Conservation (phyloP, 768 basidiomycete genomes). For the Boletus tomentosulus region DNA sequence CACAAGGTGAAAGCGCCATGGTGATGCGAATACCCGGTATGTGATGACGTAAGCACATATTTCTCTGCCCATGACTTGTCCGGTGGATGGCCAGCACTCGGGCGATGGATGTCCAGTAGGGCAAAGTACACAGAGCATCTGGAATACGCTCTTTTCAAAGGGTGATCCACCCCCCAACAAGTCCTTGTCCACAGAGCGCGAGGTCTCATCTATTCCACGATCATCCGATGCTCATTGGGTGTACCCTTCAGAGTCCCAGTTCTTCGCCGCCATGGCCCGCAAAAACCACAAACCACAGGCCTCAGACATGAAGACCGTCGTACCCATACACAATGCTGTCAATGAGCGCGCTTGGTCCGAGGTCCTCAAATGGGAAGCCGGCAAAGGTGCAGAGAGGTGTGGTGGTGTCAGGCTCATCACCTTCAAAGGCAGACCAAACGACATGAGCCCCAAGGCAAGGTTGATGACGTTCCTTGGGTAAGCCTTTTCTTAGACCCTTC, state of each 20-base stretch:
- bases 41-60: not conserved
- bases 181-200: slow-evolving; percentile 63
- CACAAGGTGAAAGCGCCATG: not conserved
- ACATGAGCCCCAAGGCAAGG: slow-evolving; percentile 77
- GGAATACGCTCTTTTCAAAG: slow-evolving; percentile 32
- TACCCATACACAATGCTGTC: slow-evolving; percentile 98
- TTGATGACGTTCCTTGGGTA: slow-evolving; percentile 85
- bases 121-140: slow-evolving; percentile 46
- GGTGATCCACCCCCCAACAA: slow-evolving; percentile 1
- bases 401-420: slow-evolving; percentile 79
- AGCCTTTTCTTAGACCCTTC: slow-evolving; percentile 22
- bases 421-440: slow-evolving; percentile 85
- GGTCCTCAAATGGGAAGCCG: slow-evolving; percentile 77
- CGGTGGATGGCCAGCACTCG: slow-evolving; percentile 38
- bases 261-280: slow-evolving; percentile 94
- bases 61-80: slow-evolving; percentile 35
- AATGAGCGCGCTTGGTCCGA: slow-evolving; percentile 92
- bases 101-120: slow-evolving; percentile 61
- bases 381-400: slow-evolving; percentile 77
- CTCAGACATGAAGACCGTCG: slow-evolving; percentile 91
- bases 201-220: slow-evolving; percentile 86
- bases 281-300: slow-evolving; percentile 88
- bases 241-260: slow-evolving; percentile 98
- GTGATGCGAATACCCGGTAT: not conserved
- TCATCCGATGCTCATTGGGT: slow-evolving; percentile 78